Conservation (phyloP, 371 early-diverging fungal genomes). For the Mucor mucedo region DNA sequence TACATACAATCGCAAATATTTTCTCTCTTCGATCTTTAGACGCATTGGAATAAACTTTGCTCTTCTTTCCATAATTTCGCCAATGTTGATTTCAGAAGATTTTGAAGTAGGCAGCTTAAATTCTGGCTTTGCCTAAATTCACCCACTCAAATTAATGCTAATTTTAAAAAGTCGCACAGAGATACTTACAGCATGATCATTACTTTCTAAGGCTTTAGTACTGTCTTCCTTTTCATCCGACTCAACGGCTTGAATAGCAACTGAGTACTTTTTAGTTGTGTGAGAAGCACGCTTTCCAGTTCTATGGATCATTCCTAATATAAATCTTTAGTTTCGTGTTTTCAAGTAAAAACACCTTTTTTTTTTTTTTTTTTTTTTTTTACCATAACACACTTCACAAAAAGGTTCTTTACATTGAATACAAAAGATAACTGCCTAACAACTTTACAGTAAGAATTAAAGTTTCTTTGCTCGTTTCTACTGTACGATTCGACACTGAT, state of each 20-base stretch:
- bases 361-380: neutral
- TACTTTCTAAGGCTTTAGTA: constrained; percentile 12
- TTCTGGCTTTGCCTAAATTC: constrained; percentile 5
- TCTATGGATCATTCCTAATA: constrained; percentile 77
- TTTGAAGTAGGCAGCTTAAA: neutral
- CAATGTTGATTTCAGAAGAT: constrained; percentile 42
- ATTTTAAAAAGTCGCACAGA: neutral
- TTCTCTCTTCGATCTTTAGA: constrained; percentile 85
- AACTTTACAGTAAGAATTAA: neutral
- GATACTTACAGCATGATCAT: constrained; percentile 12
- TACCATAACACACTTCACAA: constrained; percentile 90
- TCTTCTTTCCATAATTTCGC: constrained; percentile 76
- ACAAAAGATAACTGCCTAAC: constrained; percentile 68
- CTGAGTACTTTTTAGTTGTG: constrained; percentile 40
- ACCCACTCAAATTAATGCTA: neutral
- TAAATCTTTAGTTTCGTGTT: neutral
- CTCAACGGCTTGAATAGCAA: neutral
- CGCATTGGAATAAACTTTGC: constrained; percentile 94
- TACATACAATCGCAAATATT: constrained; percentile 79
- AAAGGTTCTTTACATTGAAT: constrained; percentile 81
- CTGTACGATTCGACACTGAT: neutral
- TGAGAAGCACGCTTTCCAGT: constrained; percentile 82
- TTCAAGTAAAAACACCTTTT: neutral
- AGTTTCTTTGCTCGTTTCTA: neutral
- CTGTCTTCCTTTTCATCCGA: constrained; percentile 1